phyloP scores from a whole-genome alignment of 163 green algal species.

The Scenedesmus sp. region DNA sequence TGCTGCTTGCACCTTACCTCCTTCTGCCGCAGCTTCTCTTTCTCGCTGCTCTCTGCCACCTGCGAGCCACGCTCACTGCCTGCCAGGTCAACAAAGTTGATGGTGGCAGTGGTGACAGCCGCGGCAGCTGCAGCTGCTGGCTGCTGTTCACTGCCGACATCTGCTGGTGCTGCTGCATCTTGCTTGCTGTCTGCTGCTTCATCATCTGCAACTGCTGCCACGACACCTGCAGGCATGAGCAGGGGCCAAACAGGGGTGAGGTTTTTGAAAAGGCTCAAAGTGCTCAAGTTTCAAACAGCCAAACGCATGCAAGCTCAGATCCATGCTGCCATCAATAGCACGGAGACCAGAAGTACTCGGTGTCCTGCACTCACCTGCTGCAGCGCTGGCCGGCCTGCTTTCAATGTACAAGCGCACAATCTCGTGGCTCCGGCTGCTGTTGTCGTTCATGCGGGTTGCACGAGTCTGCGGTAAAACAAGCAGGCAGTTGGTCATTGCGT shows the following conservation, averaged over 20 bases:
- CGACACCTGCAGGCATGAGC: background rate
- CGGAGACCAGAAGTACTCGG: background rate
- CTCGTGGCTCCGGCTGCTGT: conserved; percentile 76
- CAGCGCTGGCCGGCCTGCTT: conserved; percentile 50
- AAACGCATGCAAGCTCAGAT: too few relatives aligned
- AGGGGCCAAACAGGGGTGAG: too few relatives aligned
- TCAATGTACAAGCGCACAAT: conserved; percentile 75
- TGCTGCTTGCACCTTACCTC: conserved; percentile 80
- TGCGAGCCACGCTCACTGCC: conserved; percentile 69
- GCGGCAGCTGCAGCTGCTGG: conserved; percentile 11
- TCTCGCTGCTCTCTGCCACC: conserved; percentile 46
- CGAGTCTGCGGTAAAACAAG: conserved; percentile 54
- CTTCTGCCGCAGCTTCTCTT: conserved; percentile 59
- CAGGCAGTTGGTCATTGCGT: background rate
- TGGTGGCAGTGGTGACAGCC: conserved; percentile 57
- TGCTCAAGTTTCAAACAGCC: too few relatives aligned
- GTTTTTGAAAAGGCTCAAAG: background rate
- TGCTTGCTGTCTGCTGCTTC: conserved; percentile 10
- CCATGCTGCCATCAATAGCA: background rate
- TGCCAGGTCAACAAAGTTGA: conserved; percentile 82
- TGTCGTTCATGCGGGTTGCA: conserved; percentile 76
- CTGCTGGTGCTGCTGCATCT: conserved; percentile 25
- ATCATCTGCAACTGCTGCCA: background rate
- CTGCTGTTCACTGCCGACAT: background rate
- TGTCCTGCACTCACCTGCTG: background rate